Conservation (phyloP, 2,329 filamentous ascomycete species). For the Aspergillus transmontanensis region DNA sequence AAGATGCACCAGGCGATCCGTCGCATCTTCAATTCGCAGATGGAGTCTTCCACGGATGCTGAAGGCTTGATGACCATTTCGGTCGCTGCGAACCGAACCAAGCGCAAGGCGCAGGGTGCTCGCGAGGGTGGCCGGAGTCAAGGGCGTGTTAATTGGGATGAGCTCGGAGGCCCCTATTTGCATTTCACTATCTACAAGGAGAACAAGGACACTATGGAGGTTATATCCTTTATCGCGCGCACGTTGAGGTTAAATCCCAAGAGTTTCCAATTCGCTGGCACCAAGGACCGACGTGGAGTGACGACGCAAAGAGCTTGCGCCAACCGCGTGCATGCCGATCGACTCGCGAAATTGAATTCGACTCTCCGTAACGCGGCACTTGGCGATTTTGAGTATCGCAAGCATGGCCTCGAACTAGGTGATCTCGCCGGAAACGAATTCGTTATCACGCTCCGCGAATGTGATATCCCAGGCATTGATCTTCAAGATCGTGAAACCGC, state of each 20-base stretch:
- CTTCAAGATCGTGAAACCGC: constrained; percentile 49
- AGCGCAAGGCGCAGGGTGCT: constrained; percentile 35
- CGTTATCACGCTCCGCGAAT: constrained; percentile 86
- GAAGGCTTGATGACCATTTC: constrained; percentile 67
- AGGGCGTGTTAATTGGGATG: constrained; percentile 61
- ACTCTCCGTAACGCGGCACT: constrained; percentile 63
- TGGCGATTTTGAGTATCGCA: constrained; percentile 79
- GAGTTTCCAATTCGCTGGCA: constrained; percentile 79
- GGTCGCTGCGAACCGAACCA: constrained; percentile 41
- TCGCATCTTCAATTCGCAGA: constrained; percentile 73
- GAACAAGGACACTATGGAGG: constrained; percentile 96
- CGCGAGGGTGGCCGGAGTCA: constrained; percentile 30
- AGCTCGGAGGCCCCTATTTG: constrained; percentile 75
- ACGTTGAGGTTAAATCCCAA: constrained; percentile 70
- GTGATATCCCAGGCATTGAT: constrained; percentile 59
- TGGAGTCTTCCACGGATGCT: constrained; percentile 76
- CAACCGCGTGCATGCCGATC: constrained; percentile 61
- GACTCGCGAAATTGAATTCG: constrained; percentile 66
- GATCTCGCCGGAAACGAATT: constrained; percentile 91
- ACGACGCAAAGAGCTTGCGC: constrained; percentile 81
- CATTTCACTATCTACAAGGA: constrained; percentile 96
- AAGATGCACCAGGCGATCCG: constrained; percentile 69
- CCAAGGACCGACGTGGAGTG: constrained; percentile 85
- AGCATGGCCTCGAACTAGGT: constrained; percentile 74
- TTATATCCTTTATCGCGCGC: constrained; percentile 73